phyloP scores from a whole-genome alignment of 345 rosid species.

The Citrus hindsii region DNA sequence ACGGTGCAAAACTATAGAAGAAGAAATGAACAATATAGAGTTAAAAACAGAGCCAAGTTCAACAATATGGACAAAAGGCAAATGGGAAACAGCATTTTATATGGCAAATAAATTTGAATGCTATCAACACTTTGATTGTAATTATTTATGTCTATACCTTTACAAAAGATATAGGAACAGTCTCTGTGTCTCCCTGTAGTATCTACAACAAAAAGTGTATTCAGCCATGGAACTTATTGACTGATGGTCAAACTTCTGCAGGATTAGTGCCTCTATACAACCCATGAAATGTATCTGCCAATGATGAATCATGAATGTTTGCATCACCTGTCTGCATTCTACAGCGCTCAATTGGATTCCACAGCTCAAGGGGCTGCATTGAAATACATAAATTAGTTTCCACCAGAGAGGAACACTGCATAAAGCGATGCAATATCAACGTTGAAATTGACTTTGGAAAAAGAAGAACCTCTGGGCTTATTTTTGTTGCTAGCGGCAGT shows the following conservation, averaged over 20 bases:
- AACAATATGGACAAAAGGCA: not conserved
- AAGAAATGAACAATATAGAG: not conserved
- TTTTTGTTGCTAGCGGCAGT: slow-evolving; percentile 1
- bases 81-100: not conserved
- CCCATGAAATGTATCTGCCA: not conserved
- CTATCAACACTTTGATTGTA: not conserved
- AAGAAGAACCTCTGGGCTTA: slow-evolving; percentile 20
- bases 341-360: slow-evolving; percentile 30
- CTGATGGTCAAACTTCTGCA: no score
- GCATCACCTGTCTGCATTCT: slow-evolving; percentile 21
- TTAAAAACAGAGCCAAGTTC: not conserved
- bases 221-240: not conserved
- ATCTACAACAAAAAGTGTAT: not conserved
- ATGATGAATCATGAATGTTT: slow-evolving; percentile 4
- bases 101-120: not conserved
- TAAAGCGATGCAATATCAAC: not conserved
- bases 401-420: not conserved
- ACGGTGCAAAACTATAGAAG: not conserved
- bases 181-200: not conserved
- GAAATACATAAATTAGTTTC: not conserved
- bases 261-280: not conserved
- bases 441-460: not conserved
- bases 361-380: slow-evolving; percentile 26
- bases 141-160: not conserved
- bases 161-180: not conserved